phyloP scores from a whole-genome alignment of 352 stramenopile genomes.

The Globisporangium viniferum region DNA sequence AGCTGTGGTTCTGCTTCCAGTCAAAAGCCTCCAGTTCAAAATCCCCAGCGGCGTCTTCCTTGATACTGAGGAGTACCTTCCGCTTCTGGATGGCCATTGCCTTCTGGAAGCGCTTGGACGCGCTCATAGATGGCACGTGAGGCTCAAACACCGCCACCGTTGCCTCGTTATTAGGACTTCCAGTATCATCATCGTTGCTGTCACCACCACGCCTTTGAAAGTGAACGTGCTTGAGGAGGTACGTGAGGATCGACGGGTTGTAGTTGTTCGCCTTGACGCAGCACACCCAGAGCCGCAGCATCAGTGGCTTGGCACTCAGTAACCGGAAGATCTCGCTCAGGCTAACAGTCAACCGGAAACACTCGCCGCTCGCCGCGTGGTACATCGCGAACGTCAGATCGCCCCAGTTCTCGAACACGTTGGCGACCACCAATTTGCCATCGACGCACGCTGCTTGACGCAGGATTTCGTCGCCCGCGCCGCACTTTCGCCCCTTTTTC shows the following conservation, averaged over 20 bases:
- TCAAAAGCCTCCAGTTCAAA: conserved; percentile 47
- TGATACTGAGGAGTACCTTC: conserved; percentile 44
- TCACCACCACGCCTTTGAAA: conserved; percentile 18
- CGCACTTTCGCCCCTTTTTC: conserved; percentile 50
- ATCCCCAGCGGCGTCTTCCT: conserved; percentile 37
- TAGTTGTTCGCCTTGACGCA: conserved; percentile 78
- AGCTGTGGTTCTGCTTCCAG: conserved; percentile 31
- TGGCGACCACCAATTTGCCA: conserved; percentile 44
- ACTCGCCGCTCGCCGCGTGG: conserved; percentile 30
- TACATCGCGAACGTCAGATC: conserved; percentile 61
- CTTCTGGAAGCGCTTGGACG: conserved; percentile 24
- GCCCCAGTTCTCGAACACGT: conserved; percentile 80
- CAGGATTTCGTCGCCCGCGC: conserved; percentile 65
- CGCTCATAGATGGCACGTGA: background rate
- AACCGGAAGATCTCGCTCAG: conserved; percentile 36
- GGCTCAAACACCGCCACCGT: conserved; percentile 7
- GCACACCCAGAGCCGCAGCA: conserved; percentile 60
- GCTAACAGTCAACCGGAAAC: conserved; percentile 28
- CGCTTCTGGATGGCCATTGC: conserved; percentile 34
- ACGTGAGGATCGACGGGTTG: conserved; percentile 30
- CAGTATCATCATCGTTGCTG: background rate
- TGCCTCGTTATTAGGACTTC: background rate
- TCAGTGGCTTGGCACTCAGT: conserved; percentile 33
- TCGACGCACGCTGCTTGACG: conserved; percentile 49
- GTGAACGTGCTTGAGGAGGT: conserved; percentile 38